Base-by-base conservation (phyloP, 169 alveolate genomes). In the Cyclospora cayetanensis region DNA sequence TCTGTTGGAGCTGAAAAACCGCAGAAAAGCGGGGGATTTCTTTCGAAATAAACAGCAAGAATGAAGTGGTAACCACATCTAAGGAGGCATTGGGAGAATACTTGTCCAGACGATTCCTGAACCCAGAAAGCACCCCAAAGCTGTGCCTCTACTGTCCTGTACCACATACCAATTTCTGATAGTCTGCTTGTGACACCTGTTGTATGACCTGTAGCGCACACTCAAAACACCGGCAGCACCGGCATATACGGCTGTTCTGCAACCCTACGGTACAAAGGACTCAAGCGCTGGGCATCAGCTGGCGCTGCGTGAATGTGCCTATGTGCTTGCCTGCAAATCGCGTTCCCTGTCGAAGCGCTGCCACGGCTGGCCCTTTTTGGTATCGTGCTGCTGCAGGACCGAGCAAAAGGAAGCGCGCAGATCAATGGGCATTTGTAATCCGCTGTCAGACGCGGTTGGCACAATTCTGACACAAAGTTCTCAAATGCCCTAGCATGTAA, bases 271-370 rank as follows among this genome's bases (percentile, higher is more conserved):
- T 7, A 46, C n/a, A 46, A 46, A 46, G 60, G 66, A 25, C 4
- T 76, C 68, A 42, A 43, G 68, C 42, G 46, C 11, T 12, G 11
- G n/a, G n/a, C n/a, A n/a, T n/a, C n/a, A 2, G 68, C 34, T 12
- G 60, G 66, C 18, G 66, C 18, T 27, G 42, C 60, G 2, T 15
- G 2, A 43, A 2, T 9, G 86, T 27, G 46, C 18, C 5, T 63
- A 46, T 11, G 34, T 15, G 25, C 89, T 50, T 80, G 74, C 89
- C 89, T 80, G 89, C 43, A 89, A 82, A 46, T 89, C 93, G 20
- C 93, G 76, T 7, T 89, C 93, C 53, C 93, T 79, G 46, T 89
- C 93, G 83, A 89, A 89, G 39, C 93, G 93, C 65, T 80, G 84
- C 93, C 93, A 89, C 55, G 93, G 93, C 55, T 89, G 93, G 29